phyloP scores from a whole-genome alignment of 2,329 filamentous ascomycete genomes.

The Beauveria australis region DNA sequence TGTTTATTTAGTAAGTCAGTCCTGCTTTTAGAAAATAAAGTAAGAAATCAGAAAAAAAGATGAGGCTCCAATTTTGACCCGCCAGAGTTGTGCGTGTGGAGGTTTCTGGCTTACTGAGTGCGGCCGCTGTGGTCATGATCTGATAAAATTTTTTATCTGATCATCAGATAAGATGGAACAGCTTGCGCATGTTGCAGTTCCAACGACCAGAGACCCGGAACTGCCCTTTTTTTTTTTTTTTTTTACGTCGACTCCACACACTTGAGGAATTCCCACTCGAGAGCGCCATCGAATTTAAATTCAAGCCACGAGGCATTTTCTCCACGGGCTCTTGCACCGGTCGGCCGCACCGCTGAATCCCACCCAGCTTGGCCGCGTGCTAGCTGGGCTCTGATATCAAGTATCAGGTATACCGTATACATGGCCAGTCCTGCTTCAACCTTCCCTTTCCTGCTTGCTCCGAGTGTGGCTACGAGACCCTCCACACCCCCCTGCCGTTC shows the following conservation, averaged over 20 bases:
- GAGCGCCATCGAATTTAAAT: not conserved
- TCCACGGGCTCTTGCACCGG: not conserved
- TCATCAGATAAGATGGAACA: constrained; percentile 18
- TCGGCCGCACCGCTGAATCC: not conserved
- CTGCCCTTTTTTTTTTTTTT: too few relatives aligned
- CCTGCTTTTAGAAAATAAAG: not conserved
- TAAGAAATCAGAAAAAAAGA: not conserved
- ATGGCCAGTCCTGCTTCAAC: not conserved
- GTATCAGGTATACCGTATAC: not conserved
- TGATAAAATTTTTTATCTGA: constrained; percentile 17
- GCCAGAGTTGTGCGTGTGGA: not conserved
- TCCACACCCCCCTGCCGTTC: not conserved
- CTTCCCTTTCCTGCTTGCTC: constrained; percentile 5
- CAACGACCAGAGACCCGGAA: not conserved
- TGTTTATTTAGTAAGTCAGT: not conserved
- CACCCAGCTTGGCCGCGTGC: not conserved
- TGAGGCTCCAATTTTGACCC: not conserved
- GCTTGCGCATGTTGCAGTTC: not conserved
- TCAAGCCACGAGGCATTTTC: not conserved
- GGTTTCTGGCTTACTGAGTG: not conserved
- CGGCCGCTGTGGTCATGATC: constrained; percentile 4
- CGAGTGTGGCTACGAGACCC: not conserved
- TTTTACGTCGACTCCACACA: not conserved
- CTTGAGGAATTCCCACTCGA: not conserved
- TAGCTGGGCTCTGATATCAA: not conserved